Evolutionary conservation across 2,329 filamentous ascomycete genomes (phyloP), one percentile per base, ranked within the genome.

Genomic region (Beauveria sp.): DNA sequence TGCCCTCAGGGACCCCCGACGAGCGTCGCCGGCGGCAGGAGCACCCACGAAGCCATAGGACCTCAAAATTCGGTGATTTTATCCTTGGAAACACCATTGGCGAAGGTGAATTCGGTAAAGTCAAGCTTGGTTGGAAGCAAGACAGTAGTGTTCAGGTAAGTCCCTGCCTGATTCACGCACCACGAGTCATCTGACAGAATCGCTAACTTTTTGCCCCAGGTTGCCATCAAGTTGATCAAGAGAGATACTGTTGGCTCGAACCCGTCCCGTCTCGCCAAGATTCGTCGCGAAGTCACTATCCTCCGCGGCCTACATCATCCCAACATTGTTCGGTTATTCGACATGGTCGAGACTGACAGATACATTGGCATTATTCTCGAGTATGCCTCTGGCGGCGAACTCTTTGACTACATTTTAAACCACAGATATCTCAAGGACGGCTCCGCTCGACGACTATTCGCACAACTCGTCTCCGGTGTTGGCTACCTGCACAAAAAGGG

Each of bases 321-420:
- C 22, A 99, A 99, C 73, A 99, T 99, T 72, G 94, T 99, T 58
- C 88, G 90, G 63, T 80, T 99, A 56, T 93, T 97, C 75, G 96
- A 99, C 76, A 97, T 99, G 90, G 92, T 97, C 34, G 93, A 97
- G 75, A 97, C 94, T 0, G 92, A 97, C 70, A 86, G 91, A 66
- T 92, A 97, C 69, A 99, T 97, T 74, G 94, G 94, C 66, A 97
- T 99, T 70, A 96, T 99, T 67, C 84, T 99, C 68, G 94, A 99
- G 76, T 99, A 99, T 72, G 94, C 94, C 5, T 99, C 94, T 0
- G 94, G 94, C 22, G 94, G 94, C 63, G 94, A 99, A 75, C 84
- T 99, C 3, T 99, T 99, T 74, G 94, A 99, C 75, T 96, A 97
- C 75, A 99, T 99, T 67, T 80, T 99, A 63, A 96, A 96, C 70